Conservation (phyloP, 495 filamentous ascomycete genomes). For the Tricharina praecox region DNA sequence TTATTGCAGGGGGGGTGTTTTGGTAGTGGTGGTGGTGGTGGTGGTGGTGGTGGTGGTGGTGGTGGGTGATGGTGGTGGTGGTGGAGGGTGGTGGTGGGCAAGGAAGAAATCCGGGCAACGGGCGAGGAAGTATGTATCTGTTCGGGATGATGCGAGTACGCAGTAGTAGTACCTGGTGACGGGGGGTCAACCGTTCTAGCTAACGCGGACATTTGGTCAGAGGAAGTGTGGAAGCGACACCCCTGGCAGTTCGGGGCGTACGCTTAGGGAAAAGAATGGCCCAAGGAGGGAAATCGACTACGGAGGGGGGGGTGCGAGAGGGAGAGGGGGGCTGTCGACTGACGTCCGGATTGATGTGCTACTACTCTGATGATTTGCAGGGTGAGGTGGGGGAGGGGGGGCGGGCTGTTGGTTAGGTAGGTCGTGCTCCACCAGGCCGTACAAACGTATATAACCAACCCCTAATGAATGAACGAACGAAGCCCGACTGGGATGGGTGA, state of each 20-base stretch:
- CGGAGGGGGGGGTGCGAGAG: constrained; percentile 5
- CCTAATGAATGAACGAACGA: no score
- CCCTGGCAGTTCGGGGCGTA: constrained; percentile 16
- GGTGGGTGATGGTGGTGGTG: no score
- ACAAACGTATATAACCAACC: no score
- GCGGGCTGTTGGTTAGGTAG: neutral
- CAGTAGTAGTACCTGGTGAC: neutral
- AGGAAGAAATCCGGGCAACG: constrained; percentile 25
- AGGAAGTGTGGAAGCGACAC: constrained; percentile 22
- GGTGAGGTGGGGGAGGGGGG: constrained; percentile 4
- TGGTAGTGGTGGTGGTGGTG: no score
- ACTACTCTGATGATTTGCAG: constrained; percentile 8
- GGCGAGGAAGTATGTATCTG: constrained; percentile 17
- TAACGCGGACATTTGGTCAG: constrained; percentile 26
- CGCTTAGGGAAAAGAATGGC: constrained; percentile 22
- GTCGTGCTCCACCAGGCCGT: neutral
- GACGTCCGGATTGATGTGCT: constrained; percentile 24
- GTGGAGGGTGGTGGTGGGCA: no score
- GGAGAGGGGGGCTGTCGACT: no score
- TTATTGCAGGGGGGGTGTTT: constrained; percentile 12
- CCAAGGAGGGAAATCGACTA: constrained; percentile 20
- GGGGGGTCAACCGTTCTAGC: constrained; percentile 25
- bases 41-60: no score
- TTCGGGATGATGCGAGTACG: constrained; percentile 24
- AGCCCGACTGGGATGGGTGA: no score